Conservation (phyloP, 495 filamentous ascomycete genomes). For the Hyaloscypha variabilis region DNA sequence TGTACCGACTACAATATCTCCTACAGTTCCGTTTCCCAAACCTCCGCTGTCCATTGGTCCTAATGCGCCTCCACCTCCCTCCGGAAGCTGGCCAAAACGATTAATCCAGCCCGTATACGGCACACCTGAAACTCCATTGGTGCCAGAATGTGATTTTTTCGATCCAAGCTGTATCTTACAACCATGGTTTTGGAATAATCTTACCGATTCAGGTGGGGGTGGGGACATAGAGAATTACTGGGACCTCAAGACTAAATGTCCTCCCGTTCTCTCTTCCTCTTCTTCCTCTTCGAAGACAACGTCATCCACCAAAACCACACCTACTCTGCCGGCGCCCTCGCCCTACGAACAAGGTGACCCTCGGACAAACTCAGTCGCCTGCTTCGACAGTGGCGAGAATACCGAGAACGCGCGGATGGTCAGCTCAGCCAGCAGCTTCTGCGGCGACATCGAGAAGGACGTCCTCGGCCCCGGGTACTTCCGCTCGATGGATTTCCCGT, state of each 20-base stretch:
- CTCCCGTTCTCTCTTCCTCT: slow-evolving; percentile 2
- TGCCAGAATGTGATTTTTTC: slow-evolving; percentile 13
- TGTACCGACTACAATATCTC: slow-evolving; percentile 12
- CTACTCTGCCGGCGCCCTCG: slow-evolving; percentile 7
- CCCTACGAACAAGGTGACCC: slow-evolving; percentile 19
- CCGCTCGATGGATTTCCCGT: background rate
- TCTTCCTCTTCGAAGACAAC: slow-evolving; percentile 6
- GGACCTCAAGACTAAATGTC: slow-evolving; percentile 19
- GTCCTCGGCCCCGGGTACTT: background rate
- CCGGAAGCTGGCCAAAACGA: slow-evolving; percentile 16
- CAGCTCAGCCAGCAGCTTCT: slow-evolving; percentile 23
- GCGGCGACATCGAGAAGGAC: slow-evolving; percentile 8
- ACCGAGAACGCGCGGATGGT: slow-evolving; percentile 25
- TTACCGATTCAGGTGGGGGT: background rate
- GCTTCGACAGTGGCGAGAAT: slow-evolving; percentile 25
- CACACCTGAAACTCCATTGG: slow-evolving; percentile 3
- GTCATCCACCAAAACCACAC: slow-evolving; percentile 5
- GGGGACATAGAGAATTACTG: slow-evolving; percentile 17
- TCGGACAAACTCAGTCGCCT: slow-evolving; percentile 10
- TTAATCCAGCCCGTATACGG: slow-evolving; percentile 9
- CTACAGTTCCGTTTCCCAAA: slow-evolving; percentile 20
- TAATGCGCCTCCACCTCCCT: slow-evolving; percentile 2
- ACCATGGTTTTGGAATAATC: slow-evolving; percentile 15
- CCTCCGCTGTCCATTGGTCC: slow-evolving; percentile 20
- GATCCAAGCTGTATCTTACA: slow-evolving; percentile 14